Evolutionary conservation across 495 filamentous ascomycete genomes (phyloP).

Genomic region (Jackrogersella minutella): DNA sequence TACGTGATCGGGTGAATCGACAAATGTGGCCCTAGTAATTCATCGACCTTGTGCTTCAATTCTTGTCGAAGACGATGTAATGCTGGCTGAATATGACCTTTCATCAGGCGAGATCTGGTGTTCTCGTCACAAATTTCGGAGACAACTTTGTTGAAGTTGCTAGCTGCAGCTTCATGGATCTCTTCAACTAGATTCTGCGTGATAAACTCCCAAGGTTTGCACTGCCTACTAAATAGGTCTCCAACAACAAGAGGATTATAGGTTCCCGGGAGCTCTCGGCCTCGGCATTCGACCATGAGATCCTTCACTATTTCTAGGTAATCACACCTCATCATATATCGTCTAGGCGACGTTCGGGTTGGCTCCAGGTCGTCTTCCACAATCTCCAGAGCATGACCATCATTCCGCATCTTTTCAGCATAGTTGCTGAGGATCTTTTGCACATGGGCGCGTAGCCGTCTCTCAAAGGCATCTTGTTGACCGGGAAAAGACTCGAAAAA

Average conservation of each 20-base stretch:
- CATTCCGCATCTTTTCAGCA: slow-evolving; percentile 36
- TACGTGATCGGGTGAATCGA: slow-evolving; percentile 59
- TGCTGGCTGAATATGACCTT: slow-evolving; percentile 50
- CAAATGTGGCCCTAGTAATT: slow-evolving; percentile 40
- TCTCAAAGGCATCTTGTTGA: slow-evolving; percentile 38
- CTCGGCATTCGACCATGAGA: slow-evolving; percentile 37
- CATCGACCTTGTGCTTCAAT: slow-evolving; percentile 35
- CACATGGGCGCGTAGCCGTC: slow-evolving; percentile 44
- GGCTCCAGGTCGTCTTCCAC: slow-evolving; percentile 34
- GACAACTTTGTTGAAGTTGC: slow-evolving; percentile 43
- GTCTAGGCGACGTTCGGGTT: slow-evolving; percentile 5
- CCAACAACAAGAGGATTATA: slow-evolving; percentile 52
- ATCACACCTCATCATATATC: slow-evolving; percentile 17
- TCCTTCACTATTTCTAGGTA: slow-evolving; percentile 21
- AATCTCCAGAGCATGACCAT: slow-evolving; percentile 43
- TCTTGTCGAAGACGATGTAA: slow-evolving; percentile 41
- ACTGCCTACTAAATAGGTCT: slow-evolving; percentile 52
- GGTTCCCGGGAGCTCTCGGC: slow-evolving; percentile 51
- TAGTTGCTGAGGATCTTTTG: slow-evolving; percentile 42
- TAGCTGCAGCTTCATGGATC: slow-evolving; percentile 41
- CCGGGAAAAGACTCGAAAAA: slow-evolving; percentile 40
- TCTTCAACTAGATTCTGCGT: slow-evolving; percentile 43
- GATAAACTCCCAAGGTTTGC: slow-evolving; percentile 49
- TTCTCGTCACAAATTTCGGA: slow-evolving; percentile 46
- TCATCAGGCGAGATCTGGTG: slow-evolving; percentile 51